Evolutionary conservation across 2,329 filamentous ascomycete species (phyloP).

Genomic region (Phaeosphaeriaceae sp.): DNA sequence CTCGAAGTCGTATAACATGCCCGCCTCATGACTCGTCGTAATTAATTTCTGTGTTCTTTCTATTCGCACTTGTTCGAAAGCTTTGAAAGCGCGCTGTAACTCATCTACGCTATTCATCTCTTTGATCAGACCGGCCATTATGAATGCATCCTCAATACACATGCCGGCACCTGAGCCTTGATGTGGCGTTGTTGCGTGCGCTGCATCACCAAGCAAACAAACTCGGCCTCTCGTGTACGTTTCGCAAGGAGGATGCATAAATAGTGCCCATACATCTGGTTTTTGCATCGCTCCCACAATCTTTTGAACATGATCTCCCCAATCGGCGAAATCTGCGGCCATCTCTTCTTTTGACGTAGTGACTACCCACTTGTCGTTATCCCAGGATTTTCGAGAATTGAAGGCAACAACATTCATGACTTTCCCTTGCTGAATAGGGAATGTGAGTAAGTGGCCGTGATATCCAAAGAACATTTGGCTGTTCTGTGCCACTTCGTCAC

Average conservation of each 20-base stretch:
- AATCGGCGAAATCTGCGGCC: constrained; percentile 37
- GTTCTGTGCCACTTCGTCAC: constrained; percentile 58
- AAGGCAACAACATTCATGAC: constrained; percentile 61
- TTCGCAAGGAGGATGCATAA: constrained; percentile 59
- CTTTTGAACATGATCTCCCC: constrained; percentile 39
- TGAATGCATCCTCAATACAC: constrained; percentile 61
- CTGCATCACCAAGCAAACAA: constrained; percentile 63
- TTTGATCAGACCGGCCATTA: constrained; percentile 38
- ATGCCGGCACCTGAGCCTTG: constrained; percentile 63
- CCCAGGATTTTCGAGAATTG: constrained; percentile 40
- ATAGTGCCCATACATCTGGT: constrained; percentile 63
- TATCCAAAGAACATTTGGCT: constrained; percentile 66
- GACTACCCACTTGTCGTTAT: constrained; percentile 43
- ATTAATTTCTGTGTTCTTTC: constrained; percentile 39
- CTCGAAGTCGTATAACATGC: constrained; percentile 51
- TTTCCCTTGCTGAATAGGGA: constrained; percentile 64
- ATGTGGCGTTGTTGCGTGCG: constrained; percentile 63
- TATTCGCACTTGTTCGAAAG: constrained; percentile 36
- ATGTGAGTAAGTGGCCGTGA: constrained; percentile 66
- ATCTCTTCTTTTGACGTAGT: constrained; percentile 42
- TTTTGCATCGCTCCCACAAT: constrained; percentile 54
- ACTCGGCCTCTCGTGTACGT: constrained; percentile 54
- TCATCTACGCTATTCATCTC: constrained; percentile 33
- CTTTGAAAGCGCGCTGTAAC: constrained; percentile 43
- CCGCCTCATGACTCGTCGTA: constrained; percentile 36